A percentile compares a stretch with the other conserved stretches of the same genome.
These are phyloP conservation scores for Yamadazyma pseudoaaseri DNA, from an alignment of 1,139 yeast species.

Conservation along the genomic window DNA sequence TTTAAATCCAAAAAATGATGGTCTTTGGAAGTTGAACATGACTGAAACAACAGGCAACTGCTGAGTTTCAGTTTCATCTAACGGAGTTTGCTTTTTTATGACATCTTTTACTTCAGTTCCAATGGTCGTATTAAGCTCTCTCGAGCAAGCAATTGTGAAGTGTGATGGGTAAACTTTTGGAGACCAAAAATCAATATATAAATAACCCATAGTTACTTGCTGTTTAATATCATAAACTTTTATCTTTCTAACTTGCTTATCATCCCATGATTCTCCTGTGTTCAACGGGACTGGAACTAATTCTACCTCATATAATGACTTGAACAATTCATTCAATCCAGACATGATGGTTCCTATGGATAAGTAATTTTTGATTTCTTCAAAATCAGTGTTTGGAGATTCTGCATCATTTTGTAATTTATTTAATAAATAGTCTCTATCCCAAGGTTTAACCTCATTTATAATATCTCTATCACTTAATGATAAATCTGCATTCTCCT, in stretches of 20 bases:
- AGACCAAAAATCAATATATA: slow-evolving; percentile 49
- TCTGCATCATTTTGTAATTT: slow-evolving; percentile 11
- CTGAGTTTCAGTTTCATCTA: slow-evolving; percentile 50
- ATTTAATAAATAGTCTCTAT: slow-evolving; percentile 65
- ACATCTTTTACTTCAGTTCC: slow-evolving; percentile 25
- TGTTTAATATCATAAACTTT: slow-evolving; percentile 50
- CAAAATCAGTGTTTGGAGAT: slow-evolving; percentile 9
- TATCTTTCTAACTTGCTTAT: slow-evolving; percentile 76
- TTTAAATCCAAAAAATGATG: slow-evolving; percentile 11
- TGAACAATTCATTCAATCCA: slow-evolving; percentile 74
- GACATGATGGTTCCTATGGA: slow-evolving; percentile 86
- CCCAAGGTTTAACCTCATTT: slow-evolving; percentile 77
- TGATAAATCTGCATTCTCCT: slow-evolving; percentile 20
- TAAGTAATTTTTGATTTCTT: slow-evolving; percentile 55
- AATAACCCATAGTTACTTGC: slow-evolving; percentile 32
- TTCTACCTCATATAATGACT: slow-evolving; percentile 70
- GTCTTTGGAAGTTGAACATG: slow-evolving; percentile 76
- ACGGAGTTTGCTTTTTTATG: slow-evolving; percentile 47
- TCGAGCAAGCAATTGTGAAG: slow-evolving; percentile 93
- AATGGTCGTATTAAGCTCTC: slow-evolving; percentile 41
- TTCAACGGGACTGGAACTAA: slow-evolving; percentile 64
- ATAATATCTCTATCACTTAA: slow-evolving; percentile 40
- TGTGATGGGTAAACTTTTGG: slow-evolving; percentile 74
- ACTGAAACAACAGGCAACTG: slow-evolving; percentile 90
- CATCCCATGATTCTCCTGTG: slow-evolving; percentile 85